Base-by-base conservation (phyloP, 2,329 filamentous ascomycete species). In the Fusarium subtropicale region DNA sequence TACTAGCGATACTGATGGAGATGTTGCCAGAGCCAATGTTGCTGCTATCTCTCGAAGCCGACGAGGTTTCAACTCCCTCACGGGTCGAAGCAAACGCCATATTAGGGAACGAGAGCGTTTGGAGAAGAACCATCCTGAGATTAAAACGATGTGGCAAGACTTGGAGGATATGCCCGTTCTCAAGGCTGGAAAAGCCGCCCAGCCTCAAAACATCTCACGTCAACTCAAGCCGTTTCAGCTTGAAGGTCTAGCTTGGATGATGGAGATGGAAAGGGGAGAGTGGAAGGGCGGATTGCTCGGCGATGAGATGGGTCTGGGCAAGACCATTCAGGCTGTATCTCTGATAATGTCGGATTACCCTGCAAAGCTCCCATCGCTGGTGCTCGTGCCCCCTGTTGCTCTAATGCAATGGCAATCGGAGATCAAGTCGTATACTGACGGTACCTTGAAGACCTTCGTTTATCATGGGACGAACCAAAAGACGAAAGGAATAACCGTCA, bases 231-330 rank as follows among this genome's bases (percentile, higher is more conserved):
- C 91, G 1, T 99, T 98, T 77, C 96, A 99, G 76, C 89, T 97
- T 7, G 92, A 97, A 79, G 96, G 96, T 7, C 84, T 99, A 39
- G 90, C 93, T 52, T 99, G 96, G 96, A 97, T 99, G 93, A 89
- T 87, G 64, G 90, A 87, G 57, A 97, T 98, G 86, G 96, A 99
- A 78, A 84, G 92, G 79, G 91, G 89, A 0, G 82, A 91, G 39
- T 98, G 94, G 87, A 92, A 90, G 75, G 96, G 96, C 20, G 96
- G 96, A 16, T 84, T 99, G 4, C 86, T 99, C 3, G 96, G 96
- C 62, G 96, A 99, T 73, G 96, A 99, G 80, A 99, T 99, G 96
- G 96, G 96, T 9, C 92, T 99, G 81, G 96, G 96, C 51, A 99
- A 99, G 83, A 99, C 96, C 0, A 98, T 99, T 52, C 96, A 99